A percentile compares a stretch with the other conserved stretches of the same genome.
Evolutionary conservation across 495 filamentous ascomycete genomes (phyloP).

Genomic region (Melanomma pulvis-pyrius): DNA sequence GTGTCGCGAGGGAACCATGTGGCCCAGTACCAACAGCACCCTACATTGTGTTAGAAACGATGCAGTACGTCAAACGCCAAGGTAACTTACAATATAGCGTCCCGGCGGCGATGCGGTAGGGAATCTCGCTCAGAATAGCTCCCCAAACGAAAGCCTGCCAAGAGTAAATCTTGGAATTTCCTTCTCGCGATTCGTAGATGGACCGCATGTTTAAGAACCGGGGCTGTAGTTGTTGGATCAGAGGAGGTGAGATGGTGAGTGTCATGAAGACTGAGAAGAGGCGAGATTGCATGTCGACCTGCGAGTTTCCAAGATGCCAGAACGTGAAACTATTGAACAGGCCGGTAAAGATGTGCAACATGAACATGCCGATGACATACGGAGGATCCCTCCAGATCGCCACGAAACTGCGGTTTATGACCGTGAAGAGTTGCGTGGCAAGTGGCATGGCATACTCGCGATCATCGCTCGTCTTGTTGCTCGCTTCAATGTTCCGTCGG

Average conservation of each 20-base stretch:
- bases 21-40: conserved; percentile 59
- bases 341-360: conserved; percentile 65
- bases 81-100: conserved; percentile 57
- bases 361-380: conserved; percentile 53
- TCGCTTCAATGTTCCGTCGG: conserved; percentile 20
- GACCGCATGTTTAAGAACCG: conserved; percentile 67
- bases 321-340: conserved; percentile 69
- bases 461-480: conserved; percentile 27
- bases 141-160: conserved; percentile 73
- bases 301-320: conserved; percentile 59
- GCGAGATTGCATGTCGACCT: conserved; percentile 64
- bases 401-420: conserved; percentile 36
- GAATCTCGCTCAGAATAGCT: conserved; percentile 73
- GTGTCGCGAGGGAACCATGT: conserved; percentile 56
- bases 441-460: conserved; percentile 39
- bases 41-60: conserved; percentile 17
- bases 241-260: conserved; percentile 62
- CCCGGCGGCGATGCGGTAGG: conserved; percentile 65
- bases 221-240: conserved; percentile 69
- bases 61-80: not conserved
- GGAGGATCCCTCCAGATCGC: conserved; percentile 39
- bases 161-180: conserved; percentile 68
- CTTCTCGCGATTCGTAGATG: conserved; percentile 71
- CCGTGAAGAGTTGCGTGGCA: conserved; percentile 35
- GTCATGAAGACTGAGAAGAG: conserved; percentile 76